Conservation (phyloP, 345 rosid genomes). For the Eucalyptus tenuipes region DNA sequence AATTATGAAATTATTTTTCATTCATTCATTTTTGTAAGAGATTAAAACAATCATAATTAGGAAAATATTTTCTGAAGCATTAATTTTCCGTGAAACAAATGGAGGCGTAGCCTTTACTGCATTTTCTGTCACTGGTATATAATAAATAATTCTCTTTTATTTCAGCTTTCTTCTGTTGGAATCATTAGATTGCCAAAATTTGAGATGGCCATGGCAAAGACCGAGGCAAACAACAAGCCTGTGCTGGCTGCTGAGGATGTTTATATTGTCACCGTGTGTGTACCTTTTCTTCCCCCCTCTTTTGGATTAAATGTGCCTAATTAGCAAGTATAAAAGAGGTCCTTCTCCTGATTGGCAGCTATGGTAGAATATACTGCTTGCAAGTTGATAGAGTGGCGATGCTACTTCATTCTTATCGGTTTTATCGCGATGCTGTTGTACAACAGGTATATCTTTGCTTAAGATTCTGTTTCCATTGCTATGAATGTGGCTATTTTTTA, state of each 20-base stretch:
- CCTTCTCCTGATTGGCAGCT: slow-evolving; percentile 39
- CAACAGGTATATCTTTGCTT: slow-evolving; percentile 48
- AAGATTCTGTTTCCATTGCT: background rate
- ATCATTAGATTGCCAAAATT: slow-evolving; percentile 82
- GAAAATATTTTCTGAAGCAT: no score
- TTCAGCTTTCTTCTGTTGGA: slow-evolving; percentile 90
- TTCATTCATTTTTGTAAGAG: background rate
- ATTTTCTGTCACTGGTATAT: background rate
- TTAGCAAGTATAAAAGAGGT: background rate
- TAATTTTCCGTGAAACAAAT: background rate
- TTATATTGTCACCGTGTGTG: slow-evolving; percentile 77
- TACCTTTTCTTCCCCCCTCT: background rate
- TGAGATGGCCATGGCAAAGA: slow-evolving; percentile 89
- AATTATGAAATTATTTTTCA: background rate
- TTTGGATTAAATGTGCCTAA: background rate
- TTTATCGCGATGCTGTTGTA: slow-evolving; percentile 93
- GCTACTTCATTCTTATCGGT: slow-evolving; percentile 80
- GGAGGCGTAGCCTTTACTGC: background rate
- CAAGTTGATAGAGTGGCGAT: slow-evolving; percentile 97
- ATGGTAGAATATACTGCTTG: slow-evolving; percentile 97
- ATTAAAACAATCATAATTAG: background rate
- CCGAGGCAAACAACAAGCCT: slow-evolving; percentile 81
- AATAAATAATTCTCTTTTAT: slow-evolving; percentile 12
- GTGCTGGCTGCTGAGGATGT: slow-evolving; percentile 86
- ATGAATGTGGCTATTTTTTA: background rate